Evolutionary conservation across 2,329 filamentous ascomycete species (phyloP), one percentile per base, ranked within the genome.

Genomic region (Penicillium olsonii): DNA sequence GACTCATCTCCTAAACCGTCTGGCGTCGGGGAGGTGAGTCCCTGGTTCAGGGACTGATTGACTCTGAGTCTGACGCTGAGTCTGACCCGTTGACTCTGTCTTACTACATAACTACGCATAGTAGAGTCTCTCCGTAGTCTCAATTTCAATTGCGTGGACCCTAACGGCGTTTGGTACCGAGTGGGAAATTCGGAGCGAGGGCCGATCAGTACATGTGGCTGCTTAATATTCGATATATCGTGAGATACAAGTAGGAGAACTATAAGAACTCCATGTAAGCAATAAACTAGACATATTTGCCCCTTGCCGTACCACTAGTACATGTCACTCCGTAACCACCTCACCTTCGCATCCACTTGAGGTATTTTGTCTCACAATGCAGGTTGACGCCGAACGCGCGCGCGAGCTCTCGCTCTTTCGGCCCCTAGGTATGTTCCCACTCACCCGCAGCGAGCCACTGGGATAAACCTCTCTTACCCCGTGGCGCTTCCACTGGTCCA

Each of bases 361-460:
- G 29, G 29, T 31, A 31, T 31, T 31, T 31, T 31, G n/a, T 12
- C 38, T 37, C 15, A 20, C 45, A 45, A 69, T 69, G 63, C 59
- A 64, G 40, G 54, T 69, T 56, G 67, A 70, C 59, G 66, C 68
- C 52, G 68, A 68, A 63, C 69, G 66, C 64, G 69, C 70, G 53
- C 68, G 67, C 59, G 61, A 74, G 50, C 60, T 75, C 63, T 75
- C 73, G 50, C 64, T 75, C 40, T 70, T 75, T 58, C 70, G 71
- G 58, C 73, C 73, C 55, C 62, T 75, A 56, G 73, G 73, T 75
- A 68, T 63, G 72, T 56, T 31, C 48, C 56, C 54, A 54, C 61
- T 60, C 44, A 35, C 44, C 42, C 45, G 41, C 51, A 53, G 44
- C 27, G 56, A 63, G 56, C 69, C 69, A 71, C 62, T 71, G 56